Evolutionary conservation across 768 basidiomycete species (phyloP).

Genomic region (Heimioporus sp.): DNA sequence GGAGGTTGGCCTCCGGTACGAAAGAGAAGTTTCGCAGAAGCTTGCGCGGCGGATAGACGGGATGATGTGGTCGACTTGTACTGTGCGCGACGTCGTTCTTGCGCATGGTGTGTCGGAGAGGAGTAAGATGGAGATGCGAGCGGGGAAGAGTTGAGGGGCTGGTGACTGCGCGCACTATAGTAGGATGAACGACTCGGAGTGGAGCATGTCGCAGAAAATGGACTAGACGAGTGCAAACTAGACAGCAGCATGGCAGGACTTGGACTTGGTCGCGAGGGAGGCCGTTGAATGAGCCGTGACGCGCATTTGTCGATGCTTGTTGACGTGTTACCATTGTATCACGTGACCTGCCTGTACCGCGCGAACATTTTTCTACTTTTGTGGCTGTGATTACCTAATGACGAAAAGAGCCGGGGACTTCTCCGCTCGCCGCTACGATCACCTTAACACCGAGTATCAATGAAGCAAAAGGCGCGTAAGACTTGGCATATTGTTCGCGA

Average conservation of each 20-base stretch:
- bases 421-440: too few species aligned
- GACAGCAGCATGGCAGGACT: constrained; percentile 14
- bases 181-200: constrained; percentile 38
- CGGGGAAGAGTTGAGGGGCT: constrained; percentile 50
- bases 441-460: neutral
- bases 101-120: constrained; percentile 45
- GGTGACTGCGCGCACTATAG: constrained; percentile 26
- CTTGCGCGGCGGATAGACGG: constrained; percentile 13
- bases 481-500: neutral
- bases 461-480: neutral
- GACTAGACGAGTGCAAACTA: constrained; percentile 25
- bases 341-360: too few species aligned
- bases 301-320: constrained; percentile 22
- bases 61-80: constrained; percentile 42
- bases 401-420: too few species aligned
- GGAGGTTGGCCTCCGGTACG: constrained; percentile 19
- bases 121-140: constrained; percentile 44
- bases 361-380: too few species aligned
- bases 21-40: constrained; percentile 15
- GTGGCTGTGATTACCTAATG: too few species aligned
- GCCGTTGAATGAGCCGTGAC: constrained; percentile 11
- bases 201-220: constrained; percentile 21
- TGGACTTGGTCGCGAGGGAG: neutral
- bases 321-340: constrained; percentile 19
- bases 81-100: constrained; percentile 53